Base-by-base conservation (phyloP, 768 basidiomycete genomes). In the Lactarius vividus region DNA sequence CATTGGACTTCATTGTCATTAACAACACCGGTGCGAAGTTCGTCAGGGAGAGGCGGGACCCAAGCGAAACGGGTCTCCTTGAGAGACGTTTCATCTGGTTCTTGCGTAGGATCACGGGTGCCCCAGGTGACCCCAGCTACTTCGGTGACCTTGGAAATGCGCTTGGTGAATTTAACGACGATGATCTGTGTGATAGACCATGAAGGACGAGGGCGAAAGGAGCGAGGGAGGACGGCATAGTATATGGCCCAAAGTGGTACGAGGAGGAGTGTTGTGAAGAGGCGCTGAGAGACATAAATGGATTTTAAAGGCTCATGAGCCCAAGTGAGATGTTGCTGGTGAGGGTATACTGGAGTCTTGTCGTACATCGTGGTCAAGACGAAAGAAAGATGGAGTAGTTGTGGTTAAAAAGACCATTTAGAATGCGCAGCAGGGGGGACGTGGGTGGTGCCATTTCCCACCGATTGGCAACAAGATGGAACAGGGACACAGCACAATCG, bases 51-150 rank as follows among this genome's bases (percentile, higher is more conserved):
- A 3, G 81, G 80, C 6, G 78, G 76, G 0, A 78, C 79, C 84
- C 83, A 85, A 60, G 79, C 77, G 61, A 84, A 84, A 9, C 78
- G 73, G 0, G 82, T 84, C 65, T 83, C 79, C 63, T 75, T 79
- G 63, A 84, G 74, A 16, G 73, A 73, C 2, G 61, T 40, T 29
- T 67, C 66, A 11, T 72, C 66, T 54, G 81, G 80, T 23, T 75
- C 78, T 20, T 68, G 59, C 33, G 79, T 77, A 0, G 83, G 82
- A 58, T 83, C 76, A 20, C 81, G 76, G 3, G 83, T 83, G 46
- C 79, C 79, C 80, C 82, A 84, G 10, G 82, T 84, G 23, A 85
- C 83, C 29, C 84, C 84, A 40, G 83, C 84, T 18, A 83, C 79
- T 69, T 85, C 83, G 15, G 83, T 83, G 59, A 85, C 80, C 68